Percentiles rank a stretch among this genome's conserved stretches.
Conservation (phyloP, 2,329 filamentous ascomycete genomes). For the Aspergillus fumigatus region DNA sequence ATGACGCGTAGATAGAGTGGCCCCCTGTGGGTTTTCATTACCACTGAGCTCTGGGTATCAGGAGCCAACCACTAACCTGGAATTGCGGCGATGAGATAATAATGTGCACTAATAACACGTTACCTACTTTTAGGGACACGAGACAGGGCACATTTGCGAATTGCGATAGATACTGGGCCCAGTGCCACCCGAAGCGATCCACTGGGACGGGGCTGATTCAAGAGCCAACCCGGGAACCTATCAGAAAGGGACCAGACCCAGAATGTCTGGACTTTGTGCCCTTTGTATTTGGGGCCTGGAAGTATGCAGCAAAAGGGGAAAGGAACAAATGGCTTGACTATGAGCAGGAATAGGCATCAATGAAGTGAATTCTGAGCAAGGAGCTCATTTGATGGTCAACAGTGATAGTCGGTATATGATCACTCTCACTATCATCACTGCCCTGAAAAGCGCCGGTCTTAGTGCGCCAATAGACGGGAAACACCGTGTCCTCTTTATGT, state of each 20-base stretch:
- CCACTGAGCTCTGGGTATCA: background rate
- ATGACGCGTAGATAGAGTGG: constrained; percentile 7
- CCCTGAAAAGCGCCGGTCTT: background rate
- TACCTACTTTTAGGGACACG: constrained; percentile 1
- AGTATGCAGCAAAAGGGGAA: constrained; percentile 1
- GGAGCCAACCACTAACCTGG: background rate
- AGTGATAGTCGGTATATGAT: background rate
- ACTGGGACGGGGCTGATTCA: constrained; percentile 12
- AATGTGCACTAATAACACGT: background rate
- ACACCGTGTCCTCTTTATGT: constrained; percentile 28
- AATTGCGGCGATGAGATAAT: background rate
- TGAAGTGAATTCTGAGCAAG: background rate
- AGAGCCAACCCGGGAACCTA: constrained; percentile 12
- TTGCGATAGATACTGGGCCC: constrained; percentile 1
- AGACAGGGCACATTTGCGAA: constrained; percentile 1
- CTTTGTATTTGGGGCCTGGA: background rate
- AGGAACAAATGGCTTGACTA: background rate
- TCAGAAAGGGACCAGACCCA: constrained; percentile 4
- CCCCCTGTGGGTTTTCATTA: constrained; percentile 5
- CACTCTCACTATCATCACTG: background rate
- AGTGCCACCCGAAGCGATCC: constrained; percentile 13
- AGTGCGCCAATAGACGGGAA: constrained; percentile 13
- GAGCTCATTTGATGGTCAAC: background rate
- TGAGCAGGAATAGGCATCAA: background rate
- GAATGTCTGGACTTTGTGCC: constrained; percentile 7